Evolutionary conservation across 176 grass and related monocot species (phyloP).

Genomic region (Lolium rigidum): DNA sequence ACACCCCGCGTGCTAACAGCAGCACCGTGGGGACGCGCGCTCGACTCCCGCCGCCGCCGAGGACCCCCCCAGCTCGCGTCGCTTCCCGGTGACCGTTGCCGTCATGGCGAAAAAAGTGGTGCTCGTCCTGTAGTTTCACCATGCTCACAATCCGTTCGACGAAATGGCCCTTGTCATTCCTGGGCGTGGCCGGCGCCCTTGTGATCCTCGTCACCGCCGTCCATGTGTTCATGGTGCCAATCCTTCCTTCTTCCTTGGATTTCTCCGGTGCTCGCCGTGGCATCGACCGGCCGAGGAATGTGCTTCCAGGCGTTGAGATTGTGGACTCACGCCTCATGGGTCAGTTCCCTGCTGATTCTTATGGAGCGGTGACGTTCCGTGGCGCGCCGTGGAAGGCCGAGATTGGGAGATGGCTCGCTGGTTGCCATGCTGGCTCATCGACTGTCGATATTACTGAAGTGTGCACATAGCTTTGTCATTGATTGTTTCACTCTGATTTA

Average conservation of each 20-base stretch:
- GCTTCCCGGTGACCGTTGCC: neutral
- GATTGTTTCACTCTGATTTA: conserved; percentile 7
- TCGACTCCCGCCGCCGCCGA: neutral
- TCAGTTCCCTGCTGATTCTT: conserved; percentile 56
- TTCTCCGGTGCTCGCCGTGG: conserved; percentile 38
- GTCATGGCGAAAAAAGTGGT: neutral
- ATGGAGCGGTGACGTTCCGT: conserved; percentile 56
- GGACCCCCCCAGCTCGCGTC: conserved; percentile 7
- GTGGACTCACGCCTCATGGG: conserved; percentile 47
- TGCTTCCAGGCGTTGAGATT: neutral
- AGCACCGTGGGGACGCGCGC: neutral
- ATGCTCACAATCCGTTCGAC: conserved; percentile 48
- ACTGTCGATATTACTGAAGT: conserved; percentile 71
- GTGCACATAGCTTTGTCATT: conserved; percentile 3
- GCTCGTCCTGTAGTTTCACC: conserved; percentile 16
- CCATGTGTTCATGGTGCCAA: conserved; percentile 65
- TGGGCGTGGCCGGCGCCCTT: conserved; percentile 44
- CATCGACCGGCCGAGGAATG: conserved; percentile 21
- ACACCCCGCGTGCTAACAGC: neutral
- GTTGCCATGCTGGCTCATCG: conserved; percentile 50
- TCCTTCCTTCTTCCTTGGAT: conserved; percentile 59
- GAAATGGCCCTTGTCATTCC: conserved; percentile 56
- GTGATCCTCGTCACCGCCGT: conserved; percentile 47
- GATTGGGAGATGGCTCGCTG: conserved; percentile 80
- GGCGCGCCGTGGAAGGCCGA: conserved; percentile 73